Evolutionary conservation across 2,329 filamentous ascomycete genomes (phyloP), one percentile per base, ranked within the genome.

Genomic region (Penicillium nordicum): DNA sequence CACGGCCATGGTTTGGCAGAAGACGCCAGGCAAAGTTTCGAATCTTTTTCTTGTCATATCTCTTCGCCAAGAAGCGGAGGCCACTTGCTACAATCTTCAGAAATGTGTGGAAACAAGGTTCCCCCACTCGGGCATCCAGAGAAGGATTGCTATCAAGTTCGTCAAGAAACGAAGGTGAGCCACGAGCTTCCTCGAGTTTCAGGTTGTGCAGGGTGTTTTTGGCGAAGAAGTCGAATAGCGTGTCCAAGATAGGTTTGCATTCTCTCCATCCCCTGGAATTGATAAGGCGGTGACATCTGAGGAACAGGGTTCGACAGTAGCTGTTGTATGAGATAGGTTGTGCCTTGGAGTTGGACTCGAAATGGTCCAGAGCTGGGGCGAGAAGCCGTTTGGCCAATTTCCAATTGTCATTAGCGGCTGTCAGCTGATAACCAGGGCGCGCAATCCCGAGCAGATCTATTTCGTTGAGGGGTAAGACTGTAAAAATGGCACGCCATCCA

Each of bases 161-260:
- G 50, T 83, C 78, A 18, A 87, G 76, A 57, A 85, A 86, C 2
- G 62, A 59, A 9, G 80, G 80, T 2, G 84, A 85, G 10, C 79
- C 80, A 50, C 71, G 75, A 43, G 68, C 74, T 57, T 81, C 74
- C 64, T 87, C 84, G 2, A 77, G 76, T 50, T 71, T 73, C 50
- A 87, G 70, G 51, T 82, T 78, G 41, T 75, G 72, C n/a, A 86
- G 71, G 16, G 72, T 74, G 38, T 80, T 80, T 38, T 74, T 77
- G 7, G 81, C 82, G 59, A 85, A 86, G 69, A 85, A 86, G 67
- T 85, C 82, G 60, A 84, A 85, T 0, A 84, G 68, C 0, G 70
- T 74, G 46, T 79, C 78, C 11, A 87, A 75, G 11, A 83, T 75
- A 16, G 72, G 60, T 38, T 84, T 83, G 63, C 82, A 84, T 61